These are phyloP conservation scores for Exophiala calicioides DNA, from an alignment of 2,329 filamentous ascomycete genomes.

Conservation along the genomic window DNA sequence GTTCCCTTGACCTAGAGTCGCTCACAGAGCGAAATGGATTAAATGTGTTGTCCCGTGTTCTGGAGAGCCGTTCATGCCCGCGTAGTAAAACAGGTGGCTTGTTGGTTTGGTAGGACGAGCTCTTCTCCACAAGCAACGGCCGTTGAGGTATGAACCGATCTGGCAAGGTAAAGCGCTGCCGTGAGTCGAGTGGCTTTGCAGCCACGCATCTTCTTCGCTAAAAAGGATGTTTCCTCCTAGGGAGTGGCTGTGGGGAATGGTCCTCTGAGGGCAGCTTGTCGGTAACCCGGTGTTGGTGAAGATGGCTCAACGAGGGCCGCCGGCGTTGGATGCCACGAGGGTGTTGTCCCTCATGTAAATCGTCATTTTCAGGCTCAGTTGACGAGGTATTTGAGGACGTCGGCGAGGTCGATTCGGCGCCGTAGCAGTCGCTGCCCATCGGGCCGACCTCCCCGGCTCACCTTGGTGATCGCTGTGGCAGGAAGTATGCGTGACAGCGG, in stretches of 20 bases:
- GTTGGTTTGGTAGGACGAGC: slow-evolving; percentile 51
- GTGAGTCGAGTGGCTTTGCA: slow-evolving; percentile 16
- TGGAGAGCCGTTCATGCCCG: slow-evolving; percentile 48
- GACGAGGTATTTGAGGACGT: too few relatives aligned
- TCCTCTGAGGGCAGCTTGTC: slow-evolving; percentile 13
- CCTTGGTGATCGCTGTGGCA: too few relatives aligned
- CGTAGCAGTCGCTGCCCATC: too few relatives aligned
- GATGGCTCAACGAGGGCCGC: slow-evolving; percentile 10
- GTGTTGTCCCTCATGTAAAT: too few relatives aligned
- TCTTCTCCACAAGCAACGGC: slow-evolving; percentile 19
- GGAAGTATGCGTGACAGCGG: too few relatives aligned
- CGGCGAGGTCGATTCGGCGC: too few relatives aligned
- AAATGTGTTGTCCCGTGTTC: slow-evolving; percentile 44
- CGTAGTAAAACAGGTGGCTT: slow-evolving; percentile 41
- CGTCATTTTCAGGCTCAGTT: too few relatives aligned
- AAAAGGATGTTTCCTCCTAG: slow-evolving; percentile 2
- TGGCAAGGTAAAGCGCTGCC: slow-evolving; percentile 40
- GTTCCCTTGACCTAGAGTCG: slow-evolving; percentile 29
- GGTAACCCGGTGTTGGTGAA: slow-evolving; percentile 18
- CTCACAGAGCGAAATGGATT: slow-evolving; percentile 57
- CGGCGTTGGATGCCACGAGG: not conserved
- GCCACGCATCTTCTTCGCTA: slow-evolving; percentile 26
- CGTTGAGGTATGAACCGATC: slow-evolving; percentile 57
- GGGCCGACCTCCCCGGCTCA: too few relatives aligned
- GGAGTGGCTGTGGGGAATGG: slow-evolving; percentile 8